Evolutionary conservation across 306 rosid species (phyloP), one percentile per base, ranked within the genome.

Genomic region (Cicer pinnatifidum): DNA sequence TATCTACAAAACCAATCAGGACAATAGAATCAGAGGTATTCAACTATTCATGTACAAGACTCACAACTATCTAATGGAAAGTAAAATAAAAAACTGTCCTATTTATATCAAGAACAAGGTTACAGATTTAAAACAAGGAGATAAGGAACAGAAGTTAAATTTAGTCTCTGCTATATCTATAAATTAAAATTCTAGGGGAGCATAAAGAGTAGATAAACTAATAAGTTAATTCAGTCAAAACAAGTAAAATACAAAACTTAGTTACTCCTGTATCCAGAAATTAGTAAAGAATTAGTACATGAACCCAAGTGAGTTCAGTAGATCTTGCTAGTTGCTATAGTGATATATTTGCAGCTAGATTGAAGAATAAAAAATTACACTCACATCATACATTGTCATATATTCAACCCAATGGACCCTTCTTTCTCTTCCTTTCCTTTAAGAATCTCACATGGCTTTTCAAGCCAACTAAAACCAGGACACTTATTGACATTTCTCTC

Each of bases 391-490:
- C 5, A 9, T 16, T 64, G 69, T 82, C 72, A 58, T 39, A 61
- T 23, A 35, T 73, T 47, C 48, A 16, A 46, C 51, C 60, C 75
- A 54, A 54, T 35, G 7, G 13, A 57, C 20, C 17, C 66, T 3
- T 79, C 57, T 33, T 58, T 38, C 35, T 71, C 56, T 65, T 41
- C 69, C 52, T 47, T 59, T 40, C 23, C 75, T 71, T 43, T 48
- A 17, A 38, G 58, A 72, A 67, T 52, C 15, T 53, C 76, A 43
- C 41, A 77, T 51, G 45, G 71, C 71, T 82, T 63, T 43, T 81
- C 76, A 7, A 85, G 78, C 86, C 82, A 77, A 84, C 94, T 87
- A 78, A 43, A 85, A 64, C 91, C 91, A 57, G 84, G 85, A 15
- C 13, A 60, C 78, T 85, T 89, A 5, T 45, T 80, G 62, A 86